These are phyloP conservation scores for Helicosporidium sp. DNA, from an alignment of 139 green algal species.

Conservation along the genomic window DNA sequence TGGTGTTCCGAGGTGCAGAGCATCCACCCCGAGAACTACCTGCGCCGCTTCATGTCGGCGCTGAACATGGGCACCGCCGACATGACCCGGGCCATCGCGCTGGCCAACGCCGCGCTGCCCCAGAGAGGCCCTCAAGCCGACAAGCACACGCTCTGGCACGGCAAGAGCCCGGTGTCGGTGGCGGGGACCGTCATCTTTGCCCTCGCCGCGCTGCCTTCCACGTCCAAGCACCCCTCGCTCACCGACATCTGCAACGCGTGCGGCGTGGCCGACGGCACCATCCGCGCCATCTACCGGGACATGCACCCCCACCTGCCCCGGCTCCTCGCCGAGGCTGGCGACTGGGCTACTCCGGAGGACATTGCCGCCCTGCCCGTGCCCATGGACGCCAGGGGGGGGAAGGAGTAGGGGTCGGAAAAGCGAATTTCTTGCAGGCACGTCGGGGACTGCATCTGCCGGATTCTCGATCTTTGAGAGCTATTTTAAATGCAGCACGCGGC, in stretches of 20 bases:
- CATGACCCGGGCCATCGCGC: conserved; percentile 9
- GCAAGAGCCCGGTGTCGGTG: conserved; percentile 42
- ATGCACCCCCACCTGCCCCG: conserved; percentile 12
- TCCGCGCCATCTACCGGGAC: conserved; percentile 30
- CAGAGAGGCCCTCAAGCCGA: conserved; percentile 7
- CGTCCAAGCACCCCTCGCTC: conserved; percentile 7
- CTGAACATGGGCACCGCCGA: conserved; percentile 13
- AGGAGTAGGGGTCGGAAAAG: too few species aligned
- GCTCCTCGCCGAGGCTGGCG: conserved; percentile 8
- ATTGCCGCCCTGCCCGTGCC: conserved; percentile 6
- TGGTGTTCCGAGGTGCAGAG: conserved; percentile 12
- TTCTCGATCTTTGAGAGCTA: too few species aligned
- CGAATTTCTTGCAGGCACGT: too few species aligned
- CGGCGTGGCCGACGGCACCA: conserved; percentile 35
- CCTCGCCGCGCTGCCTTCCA: conserved; percentile 24
- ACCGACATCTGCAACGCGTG: conserved; percentile 22
- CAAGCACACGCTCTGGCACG: conserved; percentile 36
- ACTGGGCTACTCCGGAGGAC: conserved; percentile 8
- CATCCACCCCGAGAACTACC: conserved; percentile 23
- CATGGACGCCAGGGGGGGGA: background rate
- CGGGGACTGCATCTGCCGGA: too few species aligned
- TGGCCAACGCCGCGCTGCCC: conserved; percentile 12
- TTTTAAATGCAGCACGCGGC: too few species aligned
- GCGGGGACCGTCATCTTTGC: conserved; percentile 51
- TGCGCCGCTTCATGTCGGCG: conserved; percentile 29